Percentiles rank a stretch among this genome's conserved stretches.
Evolutionary conservation across 2,329 filamentous ascomycete genomes (phyloP).

Genomic region (Fusarium sp.): DNA sequence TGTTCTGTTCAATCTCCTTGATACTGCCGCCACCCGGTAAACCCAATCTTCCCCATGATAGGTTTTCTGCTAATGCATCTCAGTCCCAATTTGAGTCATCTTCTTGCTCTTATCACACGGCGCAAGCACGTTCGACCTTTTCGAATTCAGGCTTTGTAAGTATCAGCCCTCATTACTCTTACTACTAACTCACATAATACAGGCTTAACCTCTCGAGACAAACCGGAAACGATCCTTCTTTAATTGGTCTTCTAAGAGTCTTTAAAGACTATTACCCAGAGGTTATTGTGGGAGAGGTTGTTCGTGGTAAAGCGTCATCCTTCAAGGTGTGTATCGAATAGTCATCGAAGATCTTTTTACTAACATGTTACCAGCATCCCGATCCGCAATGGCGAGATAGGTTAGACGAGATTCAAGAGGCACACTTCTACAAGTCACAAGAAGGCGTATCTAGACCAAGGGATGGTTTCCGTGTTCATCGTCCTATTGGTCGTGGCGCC

Average conservation of each 20-base stretch:
- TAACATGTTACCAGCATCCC: conserved; percentile 66
- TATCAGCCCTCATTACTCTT: neutral
- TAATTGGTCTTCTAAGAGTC: conserved; percentile 80
- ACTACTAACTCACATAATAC: neutral
- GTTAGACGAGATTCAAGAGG: conserved; percentile 73
- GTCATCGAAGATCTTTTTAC: neutral
- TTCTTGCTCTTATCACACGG: conserved; percentile 81
- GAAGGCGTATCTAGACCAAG: conserved; percentile 51
- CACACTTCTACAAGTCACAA: conserved; percentile 61
- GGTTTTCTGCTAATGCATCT: conserved; percentile 32
- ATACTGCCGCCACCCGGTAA: conserved; percentile 80
- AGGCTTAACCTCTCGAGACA: conserved; percentile 69
- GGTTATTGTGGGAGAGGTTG: conserved; percentile 79
- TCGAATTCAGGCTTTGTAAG: conserved; percentile 80
- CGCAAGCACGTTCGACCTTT: conserved; percentile 87
- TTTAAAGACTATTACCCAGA: conserved; percentile 94
- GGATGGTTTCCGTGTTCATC: conserved; percentile 72
- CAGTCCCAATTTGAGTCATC: conserved; percentile 74
- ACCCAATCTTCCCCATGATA: neutral
- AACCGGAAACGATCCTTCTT: conserved; percentile 76
- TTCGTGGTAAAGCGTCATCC: conserved; percentile 68
- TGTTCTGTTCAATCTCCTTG: conserved; percentile 82
- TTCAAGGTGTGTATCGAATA: conserved; percentile 62
- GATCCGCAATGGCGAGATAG: conserved; percentile 78
- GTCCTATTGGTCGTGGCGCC: conserved; percentile 51